These are phyloP conservation scores for Scheffersomyces parashehatae DNA, from an alignment of 1,139 yeast genomes.

Conservation along the genomic window DNA sequence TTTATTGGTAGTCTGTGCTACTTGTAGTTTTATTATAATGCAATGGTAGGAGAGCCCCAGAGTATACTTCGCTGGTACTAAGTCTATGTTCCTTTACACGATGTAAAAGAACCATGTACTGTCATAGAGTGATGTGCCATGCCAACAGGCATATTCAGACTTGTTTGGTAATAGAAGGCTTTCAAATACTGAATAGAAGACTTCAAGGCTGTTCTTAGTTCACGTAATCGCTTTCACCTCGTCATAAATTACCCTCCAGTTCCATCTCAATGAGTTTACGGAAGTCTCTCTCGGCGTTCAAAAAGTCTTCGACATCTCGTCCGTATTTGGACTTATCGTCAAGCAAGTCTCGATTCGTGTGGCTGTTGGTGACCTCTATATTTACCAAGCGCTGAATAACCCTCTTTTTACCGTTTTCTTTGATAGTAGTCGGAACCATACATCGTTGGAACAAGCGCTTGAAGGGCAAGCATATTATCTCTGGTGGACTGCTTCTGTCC, in stretches of 20 bases:
- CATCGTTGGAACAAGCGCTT: slow-evolving; percentile 55
- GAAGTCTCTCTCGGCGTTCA: slow-evolving; percentile 41
- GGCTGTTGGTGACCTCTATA: slow-evolving; percentile 43
- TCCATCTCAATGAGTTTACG: slow-evolving; percentile 34
- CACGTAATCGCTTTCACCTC: too few species aligned
- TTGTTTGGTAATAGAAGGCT: too few species aligned
- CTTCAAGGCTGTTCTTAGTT: too few species aligned
- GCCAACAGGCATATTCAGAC: too few species aligned
- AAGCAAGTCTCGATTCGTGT: slow-evolving; percentile 35
- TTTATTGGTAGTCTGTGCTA: slow-evolving; percentile 1
- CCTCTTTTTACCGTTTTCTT: slow-evolving; percentile 27
- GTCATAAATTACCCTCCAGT: slow-evolving; percentile 8
- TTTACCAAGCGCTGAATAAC: slow-evolving; percentile 34
- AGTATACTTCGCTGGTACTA: background rate
- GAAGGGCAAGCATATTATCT: slow-evolving; percentile 55
- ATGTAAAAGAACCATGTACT: background rate
- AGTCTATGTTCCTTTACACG: background rate
- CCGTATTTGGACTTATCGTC: slow-evolving; percentile 24
- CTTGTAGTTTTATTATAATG: background rate
- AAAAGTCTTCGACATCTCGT: slow-evolving; percentile 33
- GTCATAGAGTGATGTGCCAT: background rate
- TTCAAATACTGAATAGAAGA: too few species aligned
- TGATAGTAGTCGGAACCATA: slow-evolving; percentile 24
- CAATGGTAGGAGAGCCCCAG: background rate
- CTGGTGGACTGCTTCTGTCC: slow-evolving; percentile 27